Conservation (phyloP, 1,284 basidiomycete genomes). For the Boletus subluridellus region DNA sequence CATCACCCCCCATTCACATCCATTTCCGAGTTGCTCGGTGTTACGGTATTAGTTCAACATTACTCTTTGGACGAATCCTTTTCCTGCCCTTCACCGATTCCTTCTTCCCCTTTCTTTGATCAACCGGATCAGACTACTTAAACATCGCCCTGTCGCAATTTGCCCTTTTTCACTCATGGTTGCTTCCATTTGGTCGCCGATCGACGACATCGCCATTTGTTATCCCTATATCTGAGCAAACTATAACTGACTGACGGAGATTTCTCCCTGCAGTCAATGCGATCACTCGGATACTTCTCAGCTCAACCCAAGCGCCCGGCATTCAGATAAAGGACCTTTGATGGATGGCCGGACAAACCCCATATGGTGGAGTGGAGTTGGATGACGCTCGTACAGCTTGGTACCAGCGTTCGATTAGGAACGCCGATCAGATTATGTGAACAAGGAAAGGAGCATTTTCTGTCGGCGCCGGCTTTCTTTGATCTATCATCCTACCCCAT, state of each 20-base stretch:
- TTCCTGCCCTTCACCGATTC: background rate
- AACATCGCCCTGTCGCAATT: conserved; percentile 1
- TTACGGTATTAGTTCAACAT: background rate
- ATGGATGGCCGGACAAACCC: conserved; percentile 7
- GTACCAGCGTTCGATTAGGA: conserved; percentile 19
- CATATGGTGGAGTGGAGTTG: background rate
- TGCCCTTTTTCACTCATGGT: background rate
- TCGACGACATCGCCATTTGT: conserved; percentile 10
- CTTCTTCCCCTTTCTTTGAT: background rate
- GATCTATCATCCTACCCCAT: background rate
- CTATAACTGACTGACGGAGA: conserved; percentile 17
- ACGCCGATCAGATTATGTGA: conserved; percentile 24
- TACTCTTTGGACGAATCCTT: background rate
- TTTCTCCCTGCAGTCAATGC: conserved; percentile 49
- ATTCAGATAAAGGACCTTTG: conserved; percentile 56
- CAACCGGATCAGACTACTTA: background rate
- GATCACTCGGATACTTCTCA: conserved; percentile 75
- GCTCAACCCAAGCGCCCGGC: conserved; percentile 82
- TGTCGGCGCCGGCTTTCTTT: conserved; percentile 3
- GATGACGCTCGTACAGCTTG: conserved; percentile 25
- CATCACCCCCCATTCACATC: background rate
- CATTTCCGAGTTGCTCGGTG: conserved; percentile 2
- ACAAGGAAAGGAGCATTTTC: conserved; percentile 1
- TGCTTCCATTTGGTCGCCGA: conserved; percentile 9
- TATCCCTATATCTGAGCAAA: background rate